These are phyloP conservation scores for Scheffersomyces coipomensis DNA, from an alignment of 805 yeast genomes.

Conservation along the genomic window DNA sequence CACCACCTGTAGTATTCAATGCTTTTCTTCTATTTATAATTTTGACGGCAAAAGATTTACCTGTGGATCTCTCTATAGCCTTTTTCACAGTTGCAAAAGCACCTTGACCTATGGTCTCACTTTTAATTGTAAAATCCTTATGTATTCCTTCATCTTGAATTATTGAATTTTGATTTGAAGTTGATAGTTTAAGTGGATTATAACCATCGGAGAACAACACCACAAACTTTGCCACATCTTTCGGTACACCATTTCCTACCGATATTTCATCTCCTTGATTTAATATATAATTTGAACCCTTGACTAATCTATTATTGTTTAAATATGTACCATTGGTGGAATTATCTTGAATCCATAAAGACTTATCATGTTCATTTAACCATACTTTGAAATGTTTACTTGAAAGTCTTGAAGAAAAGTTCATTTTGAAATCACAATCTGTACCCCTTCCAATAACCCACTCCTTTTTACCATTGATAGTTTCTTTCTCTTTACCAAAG, in stretches of 20 bases:
- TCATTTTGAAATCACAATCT: slow-evolving; percentile 62
- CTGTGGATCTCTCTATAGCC: slow-evolving; percentile 82
- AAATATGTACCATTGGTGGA: slow-evolving; percentile 94
- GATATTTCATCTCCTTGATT: slow-evolving; percentile 93
- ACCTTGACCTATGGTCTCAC: slow-evolving; percentile 93
- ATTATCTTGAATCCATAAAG: slow-evolving; percentile 64
- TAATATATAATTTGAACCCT: slow-evolving; percentile 74
- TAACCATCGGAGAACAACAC: slow-evolving; percentile 45
- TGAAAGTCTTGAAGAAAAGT: slow-evolving; percentile 61
- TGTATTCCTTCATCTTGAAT: slow-evolving; percentile 53
- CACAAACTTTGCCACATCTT: slow-evolving; percentile 59
- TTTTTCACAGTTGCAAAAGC: slow-evolving; percentile 96
- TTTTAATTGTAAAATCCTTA: slow-evolving; percentile 71
- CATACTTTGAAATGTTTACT: slow-evolving; percentile 72
- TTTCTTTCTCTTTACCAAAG: slow-evolving; percentile 30
- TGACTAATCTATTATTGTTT: slow-evolving; percentile 70
- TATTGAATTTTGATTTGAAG: slow-evolving; percentile 22
- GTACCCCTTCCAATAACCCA: slow-evolving; percentile 80
- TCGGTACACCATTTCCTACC: slow-evolving; percentile 81
- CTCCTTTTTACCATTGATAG: slow-evolving; percentile 26
- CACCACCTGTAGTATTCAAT: slow-evolving; percentile 65
- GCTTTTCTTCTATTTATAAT: slow-evolving; percentile 78
- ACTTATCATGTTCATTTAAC: slow-evolving; percentile 56
- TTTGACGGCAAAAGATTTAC: slow-evolving; percentile 86
- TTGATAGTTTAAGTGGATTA: slow-evolving; percentile 30